phyloP scores from a whole-genome alignment of 768 basidiomycete species.

The Kondoa subrosea region DNA sequence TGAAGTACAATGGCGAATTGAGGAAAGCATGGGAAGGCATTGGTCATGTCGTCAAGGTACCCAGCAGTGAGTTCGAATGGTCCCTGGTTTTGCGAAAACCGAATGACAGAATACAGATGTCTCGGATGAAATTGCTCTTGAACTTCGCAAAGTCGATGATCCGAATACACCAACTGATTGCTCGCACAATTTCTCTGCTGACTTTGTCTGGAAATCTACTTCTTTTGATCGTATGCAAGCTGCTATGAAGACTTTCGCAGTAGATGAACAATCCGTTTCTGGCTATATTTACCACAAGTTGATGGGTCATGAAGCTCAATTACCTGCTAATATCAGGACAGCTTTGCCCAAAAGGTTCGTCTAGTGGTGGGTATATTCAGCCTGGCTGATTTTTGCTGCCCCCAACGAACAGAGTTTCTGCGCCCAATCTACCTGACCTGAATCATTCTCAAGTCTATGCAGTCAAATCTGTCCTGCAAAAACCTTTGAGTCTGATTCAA shows the following conservation, averaged over 20 bases:
- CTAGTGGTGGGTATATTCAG: no score
- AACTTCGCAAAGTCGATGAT: constrained; percentile 62
- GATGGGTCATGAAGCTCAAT: constrained; percentile 77
- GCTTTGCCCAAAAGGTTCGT: constrained; percentile 77
- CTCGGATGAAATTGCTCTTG: constrained; percentile 92
- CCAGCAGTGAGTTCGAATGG: constrained; percentile 57
- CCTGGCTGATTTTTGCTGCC: neutral
- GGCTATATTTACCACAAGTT: constrained; percentile 99
- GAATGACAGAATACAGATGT: constrained; percentile 46
- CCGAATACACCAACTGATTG: constrained; percentile 74
- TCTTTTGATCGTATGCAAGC: constrained; percentile 99
- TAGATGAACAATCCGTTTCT: constrained; percentile 97
- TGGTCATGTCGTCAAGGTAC: constrained; percentile 96
- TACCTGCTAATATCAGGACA: constrained; percentile 59
- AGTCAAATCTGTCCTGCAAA: constrained; percentile 95
- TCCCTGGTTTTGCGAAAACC: neutral
- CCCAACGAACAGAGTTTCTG: constrained; percentile 49
- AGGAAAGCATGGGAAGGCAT: constrained; percentile 94
- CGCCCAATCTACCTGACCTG: constrained; percentile 89
- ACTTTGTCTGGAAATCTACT: constrained; percentile 99
- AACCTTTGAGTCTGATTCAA: constrained; percentile 92
- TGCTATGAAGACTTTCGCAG: constrained; percentile 98
- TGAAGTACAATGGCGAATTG: constrained; percentile 73
- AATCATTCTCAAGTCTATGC: constrained; percentile 99
- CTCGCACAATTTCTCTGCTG: constrained; percentile 88